Conservation (phyloP, 345 rosid genomes). For the Rhizophora mangle region DNA sequence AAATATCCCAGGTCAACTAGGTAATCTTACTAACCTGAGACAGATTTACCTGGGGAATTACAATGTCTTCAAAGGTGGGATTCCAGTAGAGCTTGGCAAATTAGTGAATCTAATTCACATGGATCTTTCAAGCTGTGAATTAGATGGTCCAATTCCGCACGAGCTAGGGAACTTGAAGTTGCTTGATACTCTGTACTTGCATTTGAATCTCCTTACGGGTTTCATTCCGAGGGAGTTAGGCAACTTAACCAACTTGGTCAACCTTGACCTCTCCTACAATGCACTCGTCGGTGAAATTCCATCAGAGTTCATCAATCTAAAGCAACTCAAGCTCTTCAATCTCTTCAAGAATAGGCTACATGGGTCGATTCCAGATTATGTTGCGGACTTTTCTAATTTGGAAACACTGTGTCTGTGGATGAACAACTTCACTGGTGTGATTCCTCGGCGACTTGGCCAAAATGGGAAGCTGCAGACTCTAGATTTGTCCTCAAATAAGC, state of each 20-base stretch:
- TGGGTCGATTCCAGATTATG: slow-evolving; percentile 70
- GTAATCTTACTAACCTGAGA: slow-evolving; percentile 59
- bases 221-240: slow-evolving; percentile 64
- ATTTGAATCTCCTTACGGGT: slow-evolving; percentile 64
- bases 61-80: slow-evolving; percentile 67
- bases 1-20: slow-evolving; percentile 61
- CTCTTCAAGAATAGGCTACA: slow-evolving; percentile 76
- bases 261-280: slow-evolving; percentile 78
- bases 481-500: slow-evolving; percentile 85
- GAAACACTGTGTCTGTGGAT: slow-evolving; percentile 67
- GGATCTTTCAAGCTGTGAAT: slow-evolving; percentile 72
- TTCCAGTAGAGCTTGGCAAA: slow-evolving; percentile 64
- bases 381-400: slow-evolving; percentile 55
- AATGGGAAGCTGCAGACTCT: slow-evolving; percentile 60
- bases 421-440: slow-evolving; percentile 83
- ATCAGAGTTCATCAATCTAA: slow-evolving; percentile 54
- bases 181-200: slow-evolving; percentile 65
- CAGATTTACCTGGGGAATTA: slow-evolving; percentile 69
- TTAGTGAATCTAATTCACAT: slow-evolving; percentile 58
- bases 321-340: slow-evolving; percentile 57
- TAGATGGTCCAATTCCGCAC: slow-evolving; percentile 66
- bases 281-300: slow-evolving; percentile 75
- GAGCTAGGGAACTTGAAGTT: slow-evolving; percentile 63
- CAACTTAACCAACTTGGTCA: slow-evolving; percentile 59
- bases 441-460: slow-evolving; percentile 68